phyloP scores from a whole-genome alignment of 179 eudicot species.

The Amaranthus tricolor region DNA sequence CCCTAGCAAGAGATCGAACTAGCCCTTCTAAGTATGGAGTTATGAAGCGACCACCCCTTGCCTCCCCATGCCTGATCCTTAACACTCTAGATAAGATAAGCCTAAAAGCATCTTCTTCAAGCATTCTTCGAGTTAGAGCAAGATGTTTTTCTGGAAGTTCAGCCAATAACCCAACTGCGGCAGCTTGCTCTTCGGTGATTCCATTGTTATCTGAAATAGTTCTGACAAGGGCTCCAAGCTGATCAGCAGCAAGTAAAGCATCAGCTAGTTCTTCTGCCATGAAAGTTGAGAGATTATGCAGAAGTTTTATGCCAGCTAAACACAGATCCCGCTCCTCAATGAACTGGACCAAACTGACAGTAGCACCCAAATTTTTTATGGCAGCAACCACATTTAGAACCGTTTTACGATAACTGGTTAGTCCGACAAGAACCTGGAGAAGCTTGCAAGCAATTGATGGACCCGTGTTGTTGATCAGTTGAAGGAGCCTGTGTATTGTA shows the following conservation, averaged over 20 bases:
- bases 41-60: slow-evolving; percentile 67
- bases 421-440: slow-evolving; percentile 86
- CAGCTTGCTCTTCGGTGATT: slow-evolving; percentile 84
- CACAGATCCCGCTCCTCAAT: slow-evolving; percentile 79
- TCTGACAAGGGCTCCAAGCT: slow-evolving; percentile 62
- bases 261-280: slow-evolving; percentile 85
- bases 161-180: slow-evolving; percentile 75
- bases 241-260: slow-evolving; percentile 71
- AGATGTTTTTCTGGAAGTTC: slow-evolving; percentile 69
- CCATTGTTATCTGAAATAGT: slow-evolving; percentile 56
- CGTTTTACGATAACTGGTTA: slow-evolving; percentile 60
- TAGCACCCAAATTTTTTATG: slow-evolving; percentile 84
- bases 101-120: slow-evolving; percentile 55
- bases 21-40: slow-evolving; percentile 82
- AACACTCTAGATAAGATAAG: slow-evolving; percentile 49
- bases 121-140: slow-evolving; percentile 65
- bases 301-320: slow-evolving; percentile 76
- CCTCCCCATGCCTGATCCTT: slow-evolving; percentile 64
- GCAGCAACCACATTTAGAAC: slow-evolving; percentile 68
- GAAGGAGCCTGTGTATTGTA: slow-evolving; percentile 63
- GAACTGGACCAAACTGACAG: slow-evolving; percentile 78
- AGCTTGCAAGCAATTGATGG: slow-evolving; percentile 90
- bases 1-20: slow-evolving; percentile 70
- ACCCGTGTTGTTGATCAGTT: slow-evolving; percentile 88
- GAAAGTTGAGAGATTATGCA: slow-evolving; percentile 72